Percentiles rank a stretch among this genome's conserved stretches.
These are phyloP conservation scores for Vitis hybrid DNA, from an alignment of 177 flowering plant species.

Conservation along the genomic window DNA sequence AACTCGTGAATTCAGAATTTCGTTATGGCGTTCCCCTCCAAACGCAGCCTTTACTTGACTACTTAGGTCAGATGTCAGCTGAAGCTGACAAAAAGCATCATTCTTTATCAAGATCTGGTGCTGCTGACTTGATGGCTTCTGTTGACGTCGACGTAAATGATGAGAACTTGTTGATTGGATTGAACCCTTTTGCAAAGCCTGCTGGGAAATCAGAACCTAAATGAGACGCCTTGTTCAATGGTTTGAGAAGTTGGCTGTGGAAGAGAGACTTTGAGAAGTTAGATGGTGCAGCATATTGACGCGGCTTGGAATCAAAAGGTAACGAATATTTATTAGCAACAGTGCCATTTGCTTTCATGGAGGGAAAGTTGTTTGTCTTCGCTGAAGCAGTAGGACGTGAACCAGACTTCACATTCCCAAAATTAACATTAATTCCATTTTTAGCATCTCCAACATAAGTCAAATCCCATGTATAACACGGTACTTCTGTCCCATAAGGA, in stretches of 20 bases:
- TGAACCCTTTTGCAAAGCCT: slow-evolving; percentile 28
- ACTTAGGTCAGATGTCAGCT: slow-evolving; percentile 44
- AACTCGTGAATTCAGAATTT: slow-evolving; percentile 43
- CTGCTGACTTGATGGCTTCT: slow-evolving; percentile 62
- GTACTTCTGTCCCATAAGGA: slow-evolving; percentile 45
- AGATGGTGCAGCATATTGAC: slow-evolving; percentile 13
- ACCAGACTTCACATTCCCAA: slow-evolving; percentile 24
- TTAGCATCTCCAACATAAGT: slow-evolving; percentile 28
- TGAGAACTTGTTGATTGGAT: slow-evolving; percentile 33
- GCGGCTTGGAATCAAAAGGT: not conserved
- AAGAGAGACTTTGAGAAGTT: slow-evolving; percentile 30
- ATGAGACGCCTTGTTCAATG: slow-evolving; percentile 48
- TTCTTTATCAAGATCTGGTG: slow-evolving; percentile 48
- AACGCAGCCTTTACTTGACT: slow-evolving; percentile 54
- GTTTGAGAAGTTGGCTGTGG: slow-evolving; percentile 25
- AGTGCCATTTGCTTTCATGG: slow-evolving; percentile 27
- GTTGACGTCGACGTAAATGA: slow-evolving; percentile 46
- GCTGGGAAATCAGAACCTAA: slow-evolving; percentile 34
- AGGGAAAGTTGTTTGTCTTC: slow-evolving; percentile 35
- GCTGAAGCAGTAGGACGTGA: slow-evolving; percentile 25
- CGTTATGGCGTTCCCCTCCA: slow-evolving; percentile 45
- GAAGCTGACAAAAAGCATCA: slow-evolving; percentile 59
- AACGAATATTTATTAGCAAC: slow-evolving; percentile 20
- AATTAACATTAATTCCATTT: slow-evolving; percentile 15
- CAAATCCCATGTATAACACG: slow-evolving; percentile 44